These are phyloP conservation scores for Wickerhamomyces hampshirensis DNA, from an alignment of 805 yeast species.

Conservation along the genomic window DNA sequence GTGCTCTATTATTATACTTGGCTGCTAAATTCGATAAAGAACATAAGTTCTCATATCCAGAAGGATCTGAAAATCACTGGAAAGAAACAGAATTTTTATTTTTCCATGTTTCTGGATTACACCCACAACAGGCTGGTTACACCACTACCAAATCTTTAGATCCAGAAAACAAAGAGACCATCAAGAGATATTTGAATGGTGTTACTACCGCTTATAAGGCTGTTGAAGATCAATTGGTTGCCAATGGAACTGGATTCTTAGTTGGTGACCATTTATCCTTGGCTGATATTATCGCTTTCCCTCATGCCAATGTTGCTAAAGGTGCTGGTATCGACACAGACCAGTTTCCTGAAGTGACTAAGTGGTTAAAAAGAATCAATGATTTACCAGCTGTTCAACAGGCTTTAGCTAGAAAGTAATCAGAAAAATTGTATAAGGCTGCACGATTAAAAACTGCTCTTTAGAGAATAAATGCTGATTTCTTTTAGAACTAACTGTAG, in stretches of 20 bases:
- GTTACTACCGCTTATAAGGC: slow-evolving; percentile 45
- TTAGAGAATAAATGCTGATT: no score
- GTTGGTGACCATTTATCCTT: slow-evolving; percentile 55
- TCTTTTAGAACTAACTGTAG: no score
- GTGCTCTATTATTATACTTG: slow-evolving; percentile 54
- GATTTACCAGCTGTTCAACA: slow-evolving; percentile 10
- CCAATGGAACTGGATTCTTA: slow-evolving; percentile 42
- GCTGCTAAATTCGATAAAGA: slow-evolving; percentile 55
- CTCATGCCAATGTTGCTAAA: slow-evolving; percentile 23
- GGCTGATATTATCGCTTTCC: slow-evolving; percentile 49
- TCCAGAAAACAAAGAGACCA: slow-evolving; percentile 38
- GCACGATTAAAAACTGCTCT: no score
- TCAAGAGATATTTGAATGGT: slow-evolving; percentile 38
- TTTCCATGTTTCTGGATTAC: slow-evolving; percentile 54
- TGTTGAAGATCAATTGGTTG: slow-evolving; percentile 41
- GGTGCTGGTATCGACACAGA: slow-evolving; percentile 6
- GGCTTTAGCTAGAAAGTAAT: slow-evolving; percentile 8
- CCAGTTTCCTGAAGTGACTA: slow-evolving; percentile 12
- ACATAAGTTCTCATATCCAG: slow-evolving; percentile 32
- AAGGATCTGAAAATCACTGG: slow-evolving; percentile 42
- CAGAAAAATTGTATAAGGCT: no score
- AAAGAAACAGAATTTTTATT: slow-evolving; percentile 45
- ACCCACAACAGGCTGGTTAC: slow-evolving; percentile 62
- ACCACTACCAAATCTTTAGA: slow-evolving; percentile 35
- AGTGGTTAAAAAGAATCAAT: slow-evolving; percentile 12